Percentiles rank a stretch among this genome's conserved stretches.
Evolutionary conservation across 345 rosid species (phyloP).

Genomic region (Excoecaria cochinchinensis): DNA sequence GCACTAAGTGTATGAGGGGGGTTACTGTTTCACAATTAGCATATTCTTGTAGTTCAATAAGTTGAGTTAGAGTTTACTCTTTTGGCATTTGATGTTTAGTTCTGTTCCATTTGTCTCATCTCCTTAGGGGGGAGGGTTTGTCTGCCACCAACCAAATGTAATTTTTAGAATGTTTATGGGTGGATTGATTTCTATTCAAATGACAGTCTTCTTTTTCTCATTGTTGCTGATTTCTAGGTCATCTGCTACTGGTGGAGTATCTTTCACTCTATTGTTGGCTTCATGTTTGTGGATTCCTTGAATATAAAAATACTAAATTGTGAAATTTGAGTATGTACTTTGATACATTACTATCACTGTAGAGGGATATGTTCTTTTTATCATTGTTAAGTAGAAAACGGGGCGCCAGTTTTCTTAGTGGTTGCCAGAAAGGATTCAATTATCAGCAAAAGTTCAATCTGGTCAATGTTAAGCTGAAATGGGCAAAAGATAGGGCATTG

Average conservation of each 20-base stretch:
- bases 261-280: not conserved
- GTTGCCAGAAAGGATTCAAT: constrained; percentile 36
- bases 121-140: not conserved
- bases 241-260: not conserved
- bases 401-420: constrained; percentile 25
- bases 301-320: not conserved
- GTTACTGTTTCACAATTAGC: not conserved
- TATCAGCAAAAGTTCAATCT: constrained; percentile 52
- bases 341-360: not conserved
- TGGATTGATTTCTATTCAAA: not conserved
- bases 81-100: not conserved
- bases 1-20: not conserved
- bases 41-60: not conserved
- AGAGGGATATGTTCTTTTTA: constrained; percentile 39
- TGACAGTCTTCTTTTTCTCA: not conserved
- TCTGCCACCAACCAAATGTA: not conserved
- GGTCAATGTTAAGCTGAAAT: constrained; percentile 77
- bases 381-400: constrained; percentile 15
- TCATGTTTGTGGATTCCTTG: not conserved
- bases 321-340: not conserved
- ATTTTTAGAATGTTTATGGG: not conserved
- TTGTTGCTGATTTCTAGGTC: not conserved
- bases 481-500: constrained; percentile 74
- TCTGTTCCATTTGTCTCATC: not conserved
- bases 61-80: not conserved